Evolutionary conservation across 768 basidiomycete species (phyloP).

Genomic region (Clathrus columnatus): DNA sequence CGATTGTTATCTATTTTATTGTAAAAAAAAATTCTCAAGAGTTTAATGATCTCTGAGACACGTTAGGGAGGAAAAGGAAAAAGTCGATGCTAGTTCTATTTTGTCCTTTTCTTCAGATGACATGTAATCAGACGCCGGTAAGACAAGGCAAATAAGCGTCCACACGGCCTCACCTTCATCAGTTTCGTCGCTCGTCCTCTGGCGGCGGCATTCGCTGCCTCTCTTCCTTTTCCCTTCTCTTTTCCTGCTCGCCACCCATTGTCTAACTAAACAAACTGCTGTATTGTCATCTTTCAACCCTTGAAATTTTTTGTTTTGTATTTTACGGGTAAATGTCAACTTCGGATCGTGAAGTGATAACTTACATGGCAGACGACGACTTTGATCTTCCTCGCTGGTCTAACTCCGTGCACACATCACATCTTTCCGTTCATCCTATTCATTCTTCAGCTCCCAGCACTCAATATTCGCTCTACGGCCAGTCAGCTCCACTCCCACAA

Average conservation of each 20-base stretch:
- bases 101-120: not conserved
- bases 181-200: not conserved
- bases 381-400: conserved; percentile 61
- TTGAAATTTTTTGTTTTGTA: conserved; percentile 62
- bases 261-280: not conserved
- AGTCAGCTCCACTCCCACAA: conserved; percentile 31
- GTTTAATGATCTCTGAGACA: too few relatives aligned
- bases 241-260: conserved; percentile 15
- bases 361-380: conserved; percentile 51
- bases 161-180: not conserved
- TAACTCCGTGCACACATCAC: conserved; percentile 31
- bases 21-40: too few relatives aligned
- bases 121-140: not conserved
- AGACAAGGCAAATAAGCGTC: not conserved
- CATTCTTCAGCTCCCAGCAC: conserved; percentile 28
- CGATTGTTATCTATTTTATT: too few relatives aligned
- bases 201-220: not conserved
- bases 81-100: not conserved
- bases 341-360: conserved; percentile 11
- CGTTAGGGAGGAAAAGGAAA: not conserved
- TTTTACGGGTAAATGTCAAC: conserved; percentile 8
- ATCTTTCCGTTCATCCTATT: conserved; percentile 26
- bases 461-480: conserved; percentile 37
- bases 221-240: conserved; percentile 10
- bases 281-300: conserved; percentile 58